Conservation (phyloP, 345 rosid species). For the Erysimum cheiranthoides region DNA sequence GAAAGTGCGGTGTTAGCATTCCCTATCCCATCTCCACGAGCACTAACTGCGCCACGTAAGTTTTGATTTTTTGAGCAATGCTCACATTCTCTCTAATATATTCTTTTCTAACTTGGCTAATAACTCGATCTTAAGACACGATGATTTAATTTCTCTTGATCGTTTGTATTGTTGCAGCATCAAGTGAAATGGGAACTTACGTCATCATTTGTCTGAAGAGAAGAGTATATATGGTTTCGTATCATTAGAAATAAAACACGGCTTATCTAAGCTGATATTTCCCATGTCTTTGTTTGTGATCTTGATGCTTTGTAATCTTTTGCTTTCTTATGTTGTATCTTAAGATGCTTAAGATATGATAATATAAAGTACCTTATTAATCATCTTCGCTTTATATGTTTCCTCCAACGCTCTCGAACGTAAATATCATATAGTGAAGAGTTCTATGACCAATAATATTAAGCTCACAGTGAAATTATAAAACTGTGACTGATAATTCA, state of each 20-base stretch:
- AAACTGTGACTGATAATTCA: not conserved
- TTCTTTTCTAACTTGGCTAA: not conserved
- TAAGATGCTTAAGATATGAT: slow-evolving; percentile 29
- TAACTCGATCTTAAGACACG: not conserved
- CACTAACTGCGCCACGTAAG: slow-evolving; percentile 60
- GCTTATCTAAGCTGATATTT: not conserved
- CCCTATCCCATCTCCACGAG: slow-evolving; percentile 60
- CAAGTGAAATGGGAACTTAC: slow-evolving; percentile 32
- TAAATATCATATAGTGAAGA: not conserved
- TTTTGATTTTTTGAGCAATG: not conserved
- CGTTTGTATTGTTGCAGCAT: slow-evolving; percentile 37
- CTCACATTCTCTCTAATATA: not conserved
- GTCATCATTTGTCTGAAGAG: not conserved
- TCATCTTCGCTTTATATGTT: not conserved
- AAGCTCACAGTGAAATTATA: not conserved
- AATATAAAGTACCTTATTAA: not conserved
- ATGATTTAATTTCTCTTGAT: not conserved
- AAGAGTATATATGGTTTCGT: slow-evolving; percentile 5
- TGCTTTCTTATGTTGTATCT: slow-evolving; percentile 8
- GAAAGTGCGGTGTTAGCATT: slow-evolving; percentile 53
- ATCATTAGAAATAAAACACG: slow-evolving; percentile 13
- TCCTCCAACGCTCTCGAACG: not conserved
- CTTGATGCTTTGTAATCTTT: slow-evolving; percentile 22
- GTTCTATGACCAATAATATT: not conserved
- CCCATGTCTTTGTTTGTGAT: slow-evolving; percentile 16